Base-by-base conservation (phyloP, 176 grass and related monocot species). In the Carex pumila region DNA sequence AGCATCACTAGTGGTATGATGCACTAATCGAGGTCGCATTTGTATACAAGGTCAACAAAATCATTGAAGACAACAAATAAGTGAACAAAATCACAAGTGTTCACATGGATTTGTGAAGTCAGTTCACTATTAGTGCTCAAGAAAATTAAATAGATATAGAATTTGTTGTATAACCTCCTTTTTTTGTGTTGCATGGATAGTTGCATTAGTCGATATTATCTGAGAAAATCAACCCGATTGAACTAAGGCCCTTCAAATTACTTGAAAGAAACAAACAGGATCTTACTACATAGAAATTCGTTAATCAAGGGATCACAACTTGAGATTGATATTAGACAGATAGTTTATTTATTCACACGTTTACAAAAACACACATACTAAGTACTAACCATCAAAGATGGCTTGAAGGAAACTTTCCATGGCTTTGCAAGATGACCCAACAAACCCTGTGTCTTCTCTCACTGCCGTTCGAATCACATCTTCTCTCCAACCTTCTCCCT, bases 391-490 rank as follows among this genome's bases (percentile, higher is more conserved):
- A 45, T 81, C 34, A 39, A 64, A 81, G 3, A 43, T 81, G 9
- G 79, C 25, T 25, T 64, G 57, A 81, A 81, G 79, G 58, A 81
- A 81, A 41, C 6, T 57, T 18, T 81, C 79, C 12, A 64, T 58
- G 14, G 57, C 57, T 81, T 81, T 81, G 30, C 79, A 63, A 81
- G 79, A 61, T 21, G 79, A 81, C 3, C 50, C 79, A 12, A 39
- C 60, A 62, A 81, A 81, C 31, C 62, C 79, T 0, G 17, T 12
- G 12, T 81, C 79, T 13, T 81, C 79, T 64, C 55, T 81, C 29
- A 81, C 17, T 1, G 79, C 34, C 19, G 60, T 39, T 81, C 31
- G 32, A 18, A 81, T 62, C 57, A 81, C 55, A 61, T 81, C 79
- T 81, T 34, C 14, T 81, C 78, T 81, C 31, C 32, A n/a, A 9